phyloP scores from a whole-genome alignment of 306 rosid species.

The Potentilla sterilis region DNA sequence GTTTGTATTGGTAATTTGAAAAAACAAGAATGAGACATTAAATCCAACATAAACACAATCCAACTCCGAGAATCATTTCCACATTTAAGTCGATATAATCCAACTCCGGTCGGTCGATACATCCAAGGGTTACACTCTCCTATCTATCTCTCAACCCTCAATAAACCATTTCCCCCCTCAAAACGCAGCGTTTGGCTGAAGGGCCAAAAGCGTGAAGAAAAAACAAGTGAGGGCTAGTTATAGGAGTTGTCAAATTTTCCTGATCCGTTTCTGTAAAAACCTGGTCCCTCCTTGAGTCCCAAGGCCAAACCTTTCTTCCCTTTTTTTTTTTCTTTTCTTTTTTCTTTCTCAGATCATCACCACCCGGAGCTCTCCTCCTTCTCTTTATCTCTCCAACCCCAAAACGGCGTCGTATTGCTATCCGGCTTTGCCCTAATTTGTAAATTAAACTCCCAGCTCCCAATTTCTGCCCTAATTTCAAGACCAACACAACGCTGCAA shows the following conservation, averaged over 20 bases:
- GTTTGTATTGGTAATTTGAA: no score
- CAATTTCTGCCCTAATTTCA: not conserved
- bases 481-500: slow-evolving; percentile 8
- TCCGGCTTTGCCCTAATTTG: not conserved
- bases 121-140: no score
- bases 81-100: not conserved
- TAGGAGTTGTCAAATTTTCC: not conserved
- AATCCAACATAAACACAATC: not conserved
- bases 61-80: not conserved
- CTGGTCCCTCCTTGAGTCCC: not conserved
- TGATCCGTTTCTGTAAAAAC: slow-evolving; percentile 2
- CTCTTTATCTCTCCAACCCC: not conserved
- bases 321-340: no score
- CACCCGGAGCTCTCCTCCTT: not conserved
- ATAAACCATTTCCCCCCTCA: not conserved
- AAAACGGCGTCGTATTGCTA: not conserved
- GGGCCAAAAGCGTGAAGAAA: not conserved
- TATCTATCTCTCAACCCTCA: no score
- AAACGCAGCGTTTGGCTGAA: not conserved
- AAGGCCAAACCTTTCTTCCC: not conserved
- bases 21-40: not conserved
- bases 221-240: not conserved
- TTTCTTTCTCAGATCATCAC: not conserved
- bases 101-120: not conserved
- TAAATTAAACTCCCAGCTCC: not conserved